phyloP scores from a whole-genome alignment of 805 yeast species.

The Metschnikowia anglica region DNA sequence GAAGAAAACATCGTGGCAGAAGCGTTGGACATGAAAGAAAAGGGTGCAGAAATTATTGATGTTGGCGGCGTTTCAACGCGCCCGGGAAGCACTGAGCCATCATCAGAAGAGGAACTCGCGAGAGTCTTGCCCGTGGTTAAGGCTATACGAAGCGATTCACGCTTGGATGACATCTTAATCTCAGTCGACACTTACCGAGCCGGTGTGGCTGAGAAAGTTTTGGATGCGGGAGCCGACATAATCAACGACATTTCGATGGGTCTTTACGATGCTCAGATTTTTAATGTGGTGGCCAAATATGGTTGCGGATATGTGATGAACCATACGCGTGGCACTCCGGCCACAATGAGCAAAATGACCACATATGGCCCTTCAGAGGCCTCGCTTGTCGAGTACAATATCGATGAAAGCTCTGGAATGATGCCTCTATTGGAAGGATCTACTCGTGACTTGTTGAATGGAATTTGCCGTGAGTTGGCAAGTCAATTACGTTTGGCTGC shows the following conservation, averaged over 20 bases:
- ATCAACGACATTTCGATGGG: slow-evolving; percentile 92
- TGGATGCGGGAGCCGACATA: slow-evolving; percentile 81
- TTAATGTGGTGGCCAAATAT: slow-evolving; percentile 62
- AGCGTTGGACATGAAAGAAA: slow-evolving; percentile 49
- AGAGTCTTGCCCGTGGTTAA: slow-evolving; percentile 71
- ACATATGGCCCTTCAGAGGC: slow-evolving; percentile 46
- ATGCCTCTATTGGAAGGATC: slow-evolving; percentile 22
- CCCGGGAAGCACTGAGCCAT: slow-evolving; percentile 71
- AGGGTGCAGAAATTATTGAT: slow-evolving; percentile 79
- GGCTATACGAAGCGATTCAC: slow-evolving; percentile 50
- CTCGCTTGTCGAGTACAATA: slow-evolving; percentile 37
- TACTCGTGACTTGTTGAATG: slow-evolving; percentile 44
- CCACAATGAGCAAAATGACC: slow-evolving; percentile 64
- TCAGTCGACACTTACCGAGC: slow-evolving; percentile 90
- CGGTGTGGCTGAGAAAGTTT: slow-evolving; percentile 65
- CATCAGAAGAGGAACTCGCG: slow-evolving; percentile 61
- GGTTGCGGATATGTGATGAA: slow-evolving; percentile 78
- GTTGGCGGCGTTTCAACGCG: slow-evolving; percentile 92
- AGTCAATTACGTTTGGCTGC: slow-evolving; percentile 55
- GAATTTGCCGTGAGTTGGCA: slow-evolving; percentile 65
- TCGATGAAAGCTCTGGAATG: slow-evolving; percentile 17
- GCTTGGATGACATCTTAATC: slow-evolving; percentile 47
- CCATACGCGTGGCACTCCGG: slow-evolving; percentile 82
- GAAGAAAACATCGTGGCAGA: slow-evolving; percentile 42
- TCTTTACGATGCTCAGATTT: slow-evolving; percentile 60